Evolutionary conservation across 2,329 filamentous ascomycete genomes (phyloP), one percentile per base, ranked within the genome.

Genomic region (Apiospora kogelbergensis): DNA sequence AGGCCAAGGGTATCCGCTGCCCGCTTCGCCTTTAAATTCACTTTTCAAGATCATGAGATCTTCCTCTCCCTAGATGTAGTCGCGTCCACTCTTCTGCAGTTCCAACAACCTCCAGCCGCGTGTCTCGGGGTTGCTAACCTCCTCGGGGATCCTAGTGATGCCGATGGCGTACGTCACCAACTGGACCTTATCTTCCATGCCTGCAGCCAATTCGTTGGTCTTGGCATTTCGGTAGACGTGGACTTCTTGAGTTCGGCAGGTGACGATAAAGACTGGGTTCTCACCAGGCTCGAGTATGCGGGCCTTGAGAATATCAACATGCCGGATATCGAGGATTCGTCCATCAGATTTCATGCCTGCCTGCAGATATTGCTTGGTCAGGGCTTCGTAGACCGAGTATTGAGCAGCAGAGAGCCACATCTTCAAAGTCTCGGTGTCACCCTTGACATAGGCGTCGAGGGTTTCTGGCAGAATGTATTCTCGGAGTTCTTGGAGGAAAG

Each of bases 101-200:
- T 99, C 96, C 78, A 99, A 98, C 80, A 99, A 85, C 77, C 95
- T 91, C 96, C 96, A 99, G 41, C 96, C 96, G 78, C 95, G 89
- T 13, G 96, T 99, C 84, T 99, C 96, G 1, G 94, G 93, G 81
- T 99, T 98, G 85, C 91, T 95, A 74, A 98, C 95, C 75, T 99
- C 96, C 79, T 99, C 96, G 2, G 96, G 91, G 70, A 97, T 90
- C 73, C 96, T 88, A 3, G 96, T 99, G 70, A 99, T 92, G 75
- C 96, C 96, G 74, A 99, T 98, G 72, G 95, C 96, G 78, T 99
- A 99, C 2, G 96, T 98, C 74, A 99, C 96, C 74, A 97, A 90
- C 82, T 99, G 96, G 30, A 99, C 96, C 83, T 95, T 97, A 82
- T 99, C 96, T 81, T 99, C 96, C 94, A 98, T 98, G 57, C 96